Percentiles rank a stretch among this genome's conserved stretches.
These are phyloP conservation scores for Calonectria pauciramosa DNA, from an alignment of 2,329 filamentous ascomycete species.

Conservation along the genomic window DNA sequence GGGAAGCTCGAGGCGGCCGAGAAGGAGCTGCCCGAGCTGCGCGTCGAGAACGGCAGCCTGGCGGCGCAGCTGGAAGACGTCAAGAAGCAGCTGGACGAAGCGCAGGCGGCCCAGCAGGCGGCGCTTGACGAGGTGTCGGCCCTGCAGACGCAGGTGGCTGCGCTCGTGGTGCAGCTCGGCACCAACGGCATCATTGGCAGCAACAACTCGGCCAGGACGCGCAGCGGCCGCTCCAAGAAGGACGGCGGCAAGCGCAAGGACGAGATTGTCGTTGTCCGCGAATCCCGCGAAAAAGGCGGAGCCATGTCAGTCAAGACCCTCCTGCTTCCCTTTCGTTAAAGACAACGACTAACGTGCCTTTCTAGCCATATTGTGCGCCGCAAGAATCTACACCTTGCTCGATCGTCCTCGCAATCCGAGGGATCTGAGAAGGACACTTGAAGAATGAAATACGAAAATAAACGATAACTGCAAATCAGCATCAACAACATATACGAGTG, in stretches of 20 bases:
- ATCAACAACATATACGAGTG: neutral
- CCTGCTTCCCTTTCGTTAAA: neutral
- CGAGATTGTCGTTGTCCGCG: conserved; percentile 45
- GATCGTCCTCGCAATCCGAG: conserved; percentile 31
- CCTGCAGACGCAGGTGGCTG: conserved; percentile 38
- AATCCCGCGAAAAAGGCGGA: conserved; percentile 38
- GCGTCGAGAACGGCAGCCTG: conserved; percentile 43
- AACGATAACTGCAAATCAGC: neutral
- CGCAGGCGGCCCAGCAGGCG: conserved; percentile 40
- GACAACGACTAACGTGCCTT: conserved; percentile 21
- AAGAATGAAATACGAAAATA: neutral
- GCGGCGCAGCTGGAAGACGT: conserved; percentile 37
- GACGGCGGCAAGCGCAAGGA: conserved; percentile 41
- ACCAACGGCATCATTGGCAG: neutral
- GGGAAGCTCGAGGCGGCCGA: conserved; percentile 42
- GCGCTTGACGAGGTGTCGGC: conserved; percentile 35
- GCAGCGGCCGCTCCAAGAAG: conserved; percentile 41
- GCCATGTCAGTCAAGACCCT: conserved; percentile 40
- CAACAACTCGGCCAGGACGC: conserved; percentile 23
- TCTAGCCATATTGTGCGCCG: conserved; percentile 30
- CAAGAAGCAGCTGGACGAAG: conserved; percentile 34
- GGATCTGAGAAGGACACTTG: conserved; percentile 23
- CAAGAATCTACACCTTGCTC: conserved; percentile 25
- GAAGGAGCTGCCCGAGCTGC: conserved; percentile 36
- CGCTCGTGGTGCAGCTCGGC: conserved; percentile 39